Percentiles rank a stretch among this genome's conserved stretches.
Evolutionary conservation across 305 asterid genomes (phyloP).

Genomic region (Coffea humblotiana): DNA sequence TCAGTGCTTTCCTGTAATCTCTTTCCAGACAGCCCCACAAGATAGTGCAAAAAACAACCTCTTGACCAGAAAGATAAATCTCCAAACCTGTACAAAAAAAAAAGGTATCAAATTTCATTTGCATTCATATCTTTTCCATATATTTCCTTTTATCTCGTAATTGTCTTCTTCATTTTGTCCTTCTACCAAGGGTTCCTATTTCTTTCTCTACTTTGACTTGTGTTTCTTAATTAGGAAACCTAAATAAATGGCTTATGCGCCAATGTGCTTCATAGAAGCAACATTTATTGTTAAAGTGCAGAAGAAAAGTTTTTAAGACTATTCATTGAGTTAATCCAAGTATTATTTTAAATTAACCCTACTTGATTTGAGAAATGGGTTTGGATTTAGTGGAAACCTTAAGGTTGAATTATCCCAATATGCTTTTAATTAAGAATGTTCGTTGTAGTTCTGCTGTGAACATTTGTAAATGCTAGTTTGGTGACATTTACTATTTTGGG

Average conservation of each 20-base stretch:
- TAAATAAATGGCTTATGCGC: background rate
- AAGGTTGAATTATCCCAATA: background rate
- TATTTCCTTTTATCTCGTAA: background rate
- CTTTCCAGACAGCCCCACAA: too few species aligned
- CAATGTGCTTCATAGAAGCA: background rate
- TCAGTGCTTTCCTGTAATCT: too few species aligned
- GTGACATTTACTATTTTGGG: background rate
- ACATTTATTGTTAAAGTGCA: background rate
- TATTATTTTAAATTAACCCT: background rate
- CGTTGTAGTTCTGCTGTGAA: background rate
- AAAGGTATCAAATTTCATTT: background rate
- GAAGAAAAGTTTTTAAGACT: background rate
- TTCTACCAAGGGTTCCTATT: background rate
- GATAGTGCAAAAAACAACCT: too few species aligned
- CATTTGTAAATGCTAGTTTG: background rate
- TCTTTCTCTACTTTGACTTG: background rate
- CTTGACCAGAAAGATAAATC: too few species aligned
- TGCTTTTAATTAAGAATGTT: background rate
- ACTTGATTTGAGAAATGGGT: background rate
- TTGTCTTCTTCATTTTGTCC: background rate
- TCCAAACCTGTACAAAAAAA: too few species aligned
- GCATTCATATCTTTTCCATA: background rate
- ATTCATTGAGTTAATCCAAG: background rate
- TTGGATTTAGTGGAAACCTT: background rate
- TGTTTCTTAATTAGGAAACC: background rate